Evolutionary conservation across 2,329 filamentous ascomycete genomes (phyloP).

Genomic region (Trematosphaeria pertusa): DNA sequence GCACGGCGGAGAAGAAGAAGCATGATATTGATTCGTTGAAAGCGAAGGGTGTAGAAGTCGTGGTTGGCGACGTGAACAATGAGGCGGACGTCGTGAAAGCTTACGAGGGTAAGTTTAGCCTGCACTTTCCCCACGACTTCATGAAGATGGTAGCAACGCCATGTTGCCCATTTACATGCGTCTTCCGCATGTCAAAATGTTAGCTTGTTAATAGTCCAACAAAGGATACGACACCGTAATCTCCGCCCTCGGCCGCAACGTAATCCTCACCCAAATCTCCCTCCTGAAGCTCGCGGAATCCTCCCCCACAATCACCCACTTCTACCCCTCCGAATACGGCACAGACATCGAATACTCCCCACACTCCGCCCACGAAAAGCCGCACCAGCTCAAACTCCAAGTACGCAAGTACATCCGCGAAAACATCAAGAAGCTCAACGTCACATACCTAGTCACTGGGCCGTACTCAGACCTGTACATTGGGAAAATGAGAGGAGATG

Average conservation of each 20-base stretch:
- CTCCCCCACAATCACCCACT: constrained; percentile 63
- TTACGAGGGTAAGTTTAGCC: constrained; percentile 54
- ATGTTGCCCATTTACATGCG: no score
- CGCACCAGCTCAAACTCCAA: constrained; percentile 73
- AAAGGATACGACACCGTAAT: constrained; percentile 69
- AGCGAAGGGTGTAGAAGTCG: constrained; percentile 58
- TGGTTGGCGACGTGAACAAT: constrained; percentile 63
- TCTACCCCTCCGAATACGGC: constrained; percentile 64
- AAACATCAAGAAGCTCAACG: constrained; percentile 60
- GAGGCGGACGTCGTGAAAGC: constrained; percentile 62
- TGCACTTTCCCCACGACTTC: neutral
- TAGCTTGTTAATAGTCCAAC: neutral
- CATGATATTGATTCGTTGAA: constrained; percentile 57
- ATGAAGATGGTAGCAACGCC: no score
- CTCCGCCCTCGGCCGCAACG: constrained; percentile 69
- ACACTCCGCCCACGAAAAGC: constrained; percentile 65
- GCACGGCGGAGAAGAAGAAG: constrained; percentile 59
- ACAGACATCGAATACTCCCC: constrained; percentile 64
- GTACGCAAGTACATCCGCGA: constrained; percentile 68
- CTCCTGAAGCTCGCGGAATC: constrained; percentile 67
- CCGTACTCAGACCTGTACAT: constrained; percentile 73
- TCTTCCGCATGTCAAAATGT: no score
- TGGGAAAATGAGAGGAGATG: constrained; percentile 46
- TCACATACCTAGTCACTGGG: constrained; percentile 74
- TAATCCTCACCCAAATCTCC: constrained; percentile 65